These are phyloP conservation scores for Thraustotheca clavata DNA, from an alignment of 352 stramenopile genomes.

Conservation along the genomic window DNA sequence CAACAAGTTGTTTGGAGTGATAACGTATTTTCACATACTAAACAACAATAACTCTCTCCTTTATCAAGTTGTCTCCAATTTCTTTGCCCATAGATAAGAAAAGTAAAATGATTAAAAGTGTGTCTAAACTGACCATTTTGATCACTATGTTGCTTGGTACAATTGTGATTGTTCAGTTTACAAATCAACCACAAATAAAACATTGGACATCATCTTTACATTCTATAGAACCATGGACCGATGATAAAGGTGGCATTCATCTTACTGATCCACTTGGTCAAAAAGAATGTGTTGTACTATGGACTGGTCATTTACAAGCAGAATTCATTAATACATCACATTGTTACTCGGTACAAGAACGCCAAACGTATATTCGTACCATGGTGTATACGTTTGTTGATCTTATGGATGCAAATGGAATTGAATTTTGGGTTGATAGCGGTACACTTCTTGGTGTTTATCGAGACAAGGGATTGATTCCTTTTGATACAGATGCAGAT, in stretches of 20 bases:
- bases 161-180: no score
- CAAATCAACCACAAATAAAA: no score
- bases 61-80: no score
- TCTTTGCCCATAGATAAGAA: no score
- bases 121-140: no score
- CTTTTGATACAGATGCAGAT: slow-evolving; percentile 46
- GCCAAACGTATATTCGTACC: slow-evolving; percentile 24
- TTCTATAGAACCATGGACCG: no score
- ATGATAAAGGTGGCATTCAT: not conserved
- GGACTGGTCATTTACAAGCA: not conserved
- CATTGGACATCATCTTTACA: no score
- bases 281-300: not conserved
- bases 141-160: no score
- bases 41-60: no score
- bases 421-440: slow-evolving; percentile 72
- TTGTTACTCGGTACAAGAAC: not conserved
- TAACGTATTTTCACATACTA: no score
- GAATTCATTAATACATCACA: not conserved
- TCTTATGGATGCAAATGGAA: slow-evolving; percentile 30
- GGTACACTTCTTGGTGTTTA: slow-evolving; percentile 50
- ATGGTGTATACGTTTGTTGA: slow-evolving; percentile 23
- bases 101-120: no score
- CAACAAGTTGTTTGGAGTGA: no score
- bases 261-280: not conserved
- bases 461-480: slow-evolving; percentile 37